Percentiles rank a stretch among this genome's conserved stretches.
phyloP scores from a whole-genome alignment of 1,139 yeast species.

The Hansenula anomala region DNA sequence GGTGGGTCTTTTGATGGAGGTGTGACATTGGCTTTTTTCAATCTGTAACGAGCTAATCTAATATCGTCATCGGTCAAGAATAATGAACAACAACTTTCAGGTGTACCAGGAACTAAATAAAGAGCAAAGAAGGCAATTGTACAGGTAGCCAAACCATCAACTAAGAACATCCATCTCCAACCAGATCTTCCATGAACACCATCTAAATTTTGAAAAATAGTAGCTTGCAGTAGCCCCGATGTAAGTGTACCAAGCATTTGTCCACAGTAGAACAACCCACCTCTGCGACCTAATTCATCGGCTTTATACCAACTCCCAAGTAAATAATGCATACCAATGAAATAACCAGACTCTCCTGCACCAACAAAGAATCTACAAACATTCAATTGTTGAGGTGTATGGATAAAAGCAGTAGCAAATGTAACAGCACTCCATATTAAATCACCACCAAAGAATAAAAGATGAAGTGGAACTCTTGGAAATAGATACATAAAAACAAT shows the following conservation, averaged over 20 bases:
- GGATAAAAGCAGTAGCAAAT: slow-evolving; percentile 48
- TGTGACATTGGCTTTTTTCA: slow-evolving; percentile 11
- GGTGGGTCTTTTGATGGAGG: slow-evolving; percentile 6
- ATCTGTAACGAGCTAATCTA: slow-evolving; percentile 27
- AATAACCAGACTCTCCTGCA: slow-evolving; percentile 57
- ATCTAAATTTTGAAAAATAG: slow-evolving; percentile 42
- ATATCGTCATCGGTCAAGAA: slow-evolving; percentile 31
- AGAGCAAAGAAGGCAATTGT: slow-evolving; percentile 38
- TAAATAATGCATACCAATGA: slow-evolving; percentile 36
- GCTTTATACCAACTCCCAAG: slow-evolving; percentile 28
- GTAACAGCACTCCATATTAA: slow-evolving; percentile 36
- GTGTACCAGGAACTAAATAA: slow-evolving; percentile 59
- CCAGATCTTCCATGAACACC: slow-evolving; percentile 44
- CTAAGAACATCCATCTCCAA: slow-evolving; percentile 64
- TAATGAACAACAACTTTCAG: slow-evolving; percentile 20
- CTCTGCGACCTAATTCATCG: slow-evolving; percentile 34
- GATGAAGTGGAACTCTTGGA: slow-evolving; percentile 12
- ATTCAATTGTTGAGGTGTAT: slow-evolving; percentile 36
- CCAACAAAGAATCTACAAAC: slow-evolving; percentile 55
- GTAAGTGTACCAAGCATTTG: slow-evolving; percentile 58
- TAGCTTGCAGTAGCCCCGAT: slow-evolving; percentile 62
- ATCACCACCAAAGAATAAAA: slow-evolving; percentile 11
- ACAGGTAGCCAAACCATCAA: slow-evolving; percentile 48
- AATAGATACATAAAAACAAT: slow-evolving; percentile 15
- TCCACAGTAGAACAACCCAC: slow-evolving; percentile 54